phyloP scores from a whole-genome alignment of 2,329 filamentous ascomycete genomes.

The Calonectria pauciramosa region DNA sequence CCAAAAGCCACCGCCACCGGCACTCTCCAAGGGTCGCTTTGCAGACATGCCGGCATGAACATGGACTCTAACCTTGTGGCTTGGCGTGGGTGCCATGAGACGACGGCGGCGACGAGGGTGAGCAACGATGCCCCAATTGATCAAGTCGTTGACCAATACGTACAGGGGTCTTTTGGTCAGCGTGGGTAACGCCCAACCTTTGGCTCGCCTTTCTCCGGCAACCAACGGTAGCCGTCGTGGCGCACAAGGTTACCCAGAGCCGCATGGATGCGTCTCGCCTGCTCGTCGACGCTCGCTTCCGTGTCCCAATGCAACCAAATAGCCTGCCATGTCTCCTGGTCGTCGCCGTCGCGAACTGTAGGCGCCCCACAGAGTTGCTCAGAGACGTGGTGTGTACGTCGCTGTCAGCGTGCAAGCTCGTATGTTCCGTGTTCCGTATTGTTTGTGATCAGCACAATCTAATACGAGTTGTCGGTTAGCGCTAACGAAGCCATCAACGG shows the following conservation, averaged over 20 bases:
- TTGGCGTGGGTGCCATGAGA: constrained; percentile 10
- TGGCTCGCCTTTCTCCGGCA: background rate
- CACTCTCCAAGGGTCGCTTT: background rate
- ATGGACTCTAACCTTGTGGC: constrained; percentile 1
- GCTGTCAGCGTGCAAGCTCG: background rate
- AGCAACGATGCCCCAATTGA: background rate
- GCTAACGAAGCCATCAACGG: background rate
- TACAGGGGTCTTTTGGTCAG: constrained; percentile 6
- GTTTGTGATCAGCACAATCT: background rate
- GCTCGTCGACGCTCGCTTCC: background rate
- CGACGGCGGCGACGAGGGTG: background rate
- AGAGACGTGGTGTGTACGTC: background rate
- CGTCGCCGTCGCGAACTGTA: background rate
- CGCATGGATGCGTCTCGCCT: background rate
- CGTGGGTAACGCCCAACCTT: background rate
- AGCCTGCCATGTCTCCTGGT: background rate
- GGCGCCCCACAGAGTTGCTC: background rate
- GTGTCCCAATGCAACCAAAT: background rate
- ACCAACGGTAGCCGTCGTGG: background rate
- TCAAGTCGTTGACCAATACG: constrained; percentile 3
- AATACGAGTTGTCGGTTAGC: background rate
- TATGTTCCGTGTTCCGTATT: background rate
- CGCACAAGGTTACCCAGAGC: background rate
- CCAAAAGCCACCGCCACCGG: background rate
- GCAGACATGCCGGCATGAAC: constrained; percentile 8